Evolutionary conservation across 1,284 basidiomycete species (phyloP).

Genomic region (Rhizoctonia solani): DNA sequence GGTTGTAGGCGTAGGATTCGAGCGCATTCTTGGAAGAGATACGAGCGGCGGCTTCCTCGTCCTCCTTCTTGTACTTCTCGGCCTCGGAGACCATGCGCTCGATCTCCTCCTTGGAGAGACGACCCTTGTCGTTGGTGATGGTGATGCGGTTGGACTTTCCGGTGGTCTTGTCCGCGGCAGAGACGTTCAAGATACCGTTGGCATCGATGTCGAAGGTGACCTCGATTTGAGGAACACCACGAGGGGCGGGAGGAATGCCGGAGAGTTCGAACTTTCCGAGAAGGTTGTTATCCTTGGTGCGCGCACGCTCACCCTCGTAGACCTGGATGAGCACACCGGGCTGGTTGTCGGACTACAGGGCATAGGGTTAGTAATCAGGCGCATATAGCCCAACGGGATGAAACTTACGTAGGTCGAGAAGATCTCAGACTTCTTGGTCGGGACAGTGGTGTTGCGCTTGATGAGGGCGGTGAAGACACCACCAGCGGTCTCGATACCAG

Average conservation of each 20-base stretch:
- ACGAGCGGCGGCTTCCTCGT: conserved; percentile 79
- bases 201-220: conserved; percentile 99
- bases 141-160: conserved; percentile 96
- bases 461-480: conserved; percentile 99
- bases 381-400: background rate
- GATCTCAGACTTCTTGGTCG: conserved; percentile 98
- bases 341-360: conserved; percentile 81
- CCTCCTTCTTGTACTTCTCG: conserved; percentile 91
- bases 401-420: conserved; percentile 89
- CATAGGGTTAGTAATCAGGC: background rate
- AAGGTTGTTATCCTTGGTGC: conserved; percentile 99
- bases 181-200: conserved; percentile 97
- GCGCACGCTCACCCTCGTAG: conserved; percentile 98
- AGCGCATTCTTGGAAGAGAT: conserved; percentile 87
- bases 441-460: conserved; percentile 98
- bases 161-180: conserved; percentile 95
- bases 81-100: conserved; percentile 95
- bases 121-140: conserved; percentile 98
- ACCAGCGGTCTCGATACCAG: conserved; percentile 96
- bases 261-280: conserved; percentile 99
- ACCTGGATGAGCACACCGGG: conserved; percentile 99
- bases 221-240: conserved; percentile 98
- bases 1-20: conserved; percentile 96
- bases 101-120: conserved; percentile 97
- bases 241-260: conserved; percentile 96